A percentile compares a stretch with the other conserved stretches of the same genome.
Conservation (phyloP, 768 basidiomycete species). For the Lactifluus hygrophoroides region DNA sequence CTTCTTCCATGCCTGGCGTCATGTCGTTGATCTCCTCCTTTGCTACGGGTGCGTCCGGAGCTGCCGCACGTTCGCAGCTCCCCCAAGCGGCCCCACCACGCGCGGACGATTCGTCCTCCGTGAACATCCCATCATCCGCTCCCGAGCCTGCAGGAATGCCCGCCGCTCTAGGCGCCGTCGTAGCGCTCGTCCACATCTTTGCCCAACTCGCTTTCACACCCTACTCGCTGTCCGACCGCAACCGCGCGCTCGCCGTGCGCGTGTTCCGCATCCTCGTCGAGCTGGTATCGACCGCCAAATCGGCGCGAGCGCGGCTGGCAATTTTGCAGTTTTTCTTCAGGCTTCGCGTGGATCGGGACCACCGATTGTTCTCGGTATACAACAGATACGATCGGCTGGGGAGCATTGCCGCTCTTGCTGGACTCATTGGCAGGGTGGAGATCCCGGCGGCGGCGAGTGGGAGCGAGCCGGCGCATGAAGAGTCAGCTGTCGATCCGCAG, state of each 20-base stretch:
- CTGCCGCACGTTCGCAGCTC: conserved; percentile 50
- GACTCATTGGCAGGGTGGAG: conserved; percentile 49
- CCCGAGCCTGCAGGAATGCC: conserved; percentile 24
- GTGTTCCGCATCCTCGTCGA: conserved; percentile 47
- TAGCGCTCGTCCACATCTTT: conserved; percentile 58
- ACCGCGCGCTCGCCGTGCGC: conserved; percentile 43
- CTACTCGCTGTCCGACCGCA: conserved; percentile 38
- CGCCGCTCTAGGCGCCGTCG: conserved; percentile 50
- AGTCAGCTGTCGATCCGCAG: conserved; percentile 3
- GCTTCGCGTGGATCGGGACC: conserved; percentile 83
- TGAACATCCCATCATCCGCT: conserved; percentile 24
- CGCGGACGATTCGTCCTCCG: conserved; percentile 28
- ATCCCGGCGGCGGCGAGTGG: conserved; percentile 8
- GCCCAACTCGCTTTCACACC: conserved; percentile 65
- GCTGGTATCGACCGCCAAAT: conserved; percentile 38
- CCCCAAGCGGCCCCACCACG: conserved; percentile 34
- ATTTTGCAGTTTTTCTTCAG: conserved; percentile 84
- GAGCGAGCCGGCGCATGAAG: conserved; percentile 12
- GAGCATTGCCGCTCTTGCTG: conserved; percentile 48
- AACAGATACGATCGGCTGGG: conserved; percentile 48
- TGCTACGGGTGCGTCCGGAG: conserved; percentile 32
- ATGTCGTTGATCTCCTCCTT: conserved; percentile 60
- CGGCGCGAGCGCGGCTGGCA: conserved; percentile 54
- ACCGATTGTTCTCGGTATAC: conserved; percentile 66
- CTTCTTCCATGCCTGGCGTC: conserved; percentile 42